Conservation (phyloP, 2,329 filamentous ascomycete species). For the Exophiala viscosa region DNA sequence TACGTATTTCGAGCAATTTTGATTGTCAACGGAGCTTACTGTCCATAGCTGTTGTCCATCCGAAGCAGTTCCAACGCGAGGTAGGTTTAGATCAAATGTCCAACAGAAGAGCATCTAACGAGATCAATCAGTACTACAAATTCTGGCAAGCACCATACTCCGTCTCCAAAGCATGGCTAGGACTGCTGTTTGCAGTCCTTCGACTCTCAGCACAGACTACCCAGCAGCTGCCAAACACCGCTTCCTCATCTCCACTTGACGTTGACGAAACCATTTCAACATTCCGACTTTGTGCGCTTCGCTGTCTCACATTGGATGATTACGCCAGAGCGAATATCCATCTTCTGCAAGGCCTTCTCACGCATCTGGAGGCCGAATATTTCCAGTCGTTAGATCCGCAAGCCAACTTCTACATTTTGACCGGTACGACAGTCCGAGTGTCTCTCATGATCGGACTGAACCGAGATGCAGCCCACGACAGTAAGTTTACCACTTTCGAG, state of each 20-base stretch:
- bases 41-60: background rate
- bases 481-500: background rate
- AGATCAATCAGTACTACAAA: background rate
- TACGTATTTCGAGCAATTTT: background rate
- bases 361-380: conserved; percentile 1
- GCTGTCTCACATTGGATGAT: background rate
- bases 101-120: too few relatives aligned
- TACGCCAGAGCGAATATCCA: background rate
- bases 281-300: background rate
- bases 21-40: background rate
- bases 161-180: background rate
- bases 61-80: background rate
- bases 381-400: conserved; percentile 1
- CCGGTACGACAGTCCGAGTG: conserved; percentile 1
- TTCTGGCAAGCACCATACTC: background rate
- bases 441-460: background rate
- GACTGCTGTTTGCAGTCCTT: background rate
- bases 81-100: too few relatives aligned
- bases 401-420: conserved; percentile 1
- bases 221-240: background rate
- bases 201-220: background rate
- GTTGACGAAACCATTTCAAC: background rate
- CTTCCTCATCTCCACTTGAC: background rate
- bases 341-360: background rate
- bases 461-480: background rate